phyloP scores from a whole-genome alignment of 306 rosid species.

The Hippophae rhamnoides region DNA sequence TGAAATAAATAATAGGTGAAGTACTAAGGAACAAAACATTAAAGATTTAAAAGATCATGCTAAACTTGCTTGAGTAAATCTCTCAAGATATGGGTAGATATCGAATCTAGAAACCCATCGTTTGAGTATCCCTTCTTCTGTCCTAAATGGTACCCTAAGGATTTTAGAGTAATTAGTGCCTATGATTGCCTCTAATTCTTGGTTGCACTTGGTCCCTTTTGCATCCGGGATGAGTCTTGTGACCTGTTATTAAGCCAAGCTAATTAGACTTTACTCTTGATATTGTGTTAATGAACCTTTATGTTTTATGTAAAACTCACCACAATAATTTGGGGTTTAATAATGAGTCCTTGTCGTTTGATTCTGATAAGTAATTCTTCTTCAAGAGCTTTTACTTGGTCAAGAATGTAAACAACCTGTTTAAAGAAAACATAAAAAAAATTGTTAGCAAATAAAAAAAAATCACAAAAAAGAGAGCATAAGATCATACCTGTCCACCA shows the following conservation, averaged over 20 bases:
- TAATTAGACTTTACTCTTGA: constrained; percentile 1
- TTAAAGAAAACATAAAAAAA: neutral
- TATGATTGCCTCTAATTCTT: constrained; percentile 55
- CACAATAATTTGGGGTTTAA: constrained; percentile 80
- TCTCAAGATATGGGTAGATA: constrained; percentile 78
- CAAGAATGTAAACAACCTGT: constrained; percentile 88
- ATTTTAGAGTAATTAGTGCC: constrained; percentile 74
- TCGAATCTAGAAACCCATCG: constrained; percentile 94
- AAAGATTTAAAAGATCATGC: neutral
- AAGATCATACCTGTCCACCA: constrained; percentile 76
- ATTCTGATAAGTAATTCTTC: constrained; percentile 62
- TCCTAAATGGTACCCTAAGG: constrained; percentile 71
- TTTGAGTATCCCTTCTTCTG: constrained; percentile 47
- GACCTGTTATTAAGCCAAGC: constrained; percentile 32
- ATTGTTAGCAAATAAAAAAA: too few relatives aligned
- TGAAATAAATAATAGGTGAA: neutral
- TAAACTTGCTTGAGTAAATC: constrained; percentile 53
- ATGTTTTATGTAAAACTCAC: constrained; percentile 29
- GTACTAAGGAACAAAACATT: neutral
- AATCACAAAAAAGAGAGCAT: neutral
- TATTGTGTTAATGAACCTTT: neutral
- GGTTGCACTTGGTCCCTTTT: constrained; percentile 73
- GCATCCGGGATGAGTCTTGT: constrained; percentile 89
- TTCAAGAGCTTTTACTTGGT: constrained; percentile 85
- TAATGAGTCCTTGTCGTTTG: constrained; percentile 64